Percentiles rank a stretch among this genome's conserved stretches.
Conservation (phyloP, 352 stramenopile species). For the Phytopythium helicoides region DNA sequence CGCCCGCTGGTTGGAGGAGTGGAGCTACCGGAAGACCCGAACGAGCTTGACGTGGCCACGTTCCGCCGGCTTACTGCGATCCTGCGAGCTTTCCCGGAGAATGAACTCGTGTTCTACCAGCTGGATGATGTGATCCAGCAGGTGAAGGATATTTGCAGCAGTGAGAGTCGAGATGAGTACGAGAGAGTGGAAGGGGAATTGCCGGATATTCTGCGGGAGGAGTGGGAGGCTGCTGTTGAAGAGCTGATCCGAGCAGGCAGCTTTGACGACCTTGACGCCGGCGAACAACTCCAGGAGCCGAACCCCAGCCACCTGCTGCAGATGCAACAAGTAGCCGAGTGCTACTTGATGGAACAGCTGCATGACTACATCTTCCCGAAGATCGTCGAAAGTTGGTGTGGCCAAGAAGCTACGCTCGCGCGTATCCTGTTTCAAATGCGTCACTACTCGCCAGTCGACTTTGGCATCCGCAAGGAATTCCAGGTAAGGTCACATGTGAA, state of each 20-base stretch:
- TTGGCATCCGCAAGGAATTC: conserved; percentile 67
- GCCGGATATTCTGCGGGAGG: conserved; percentile 38
- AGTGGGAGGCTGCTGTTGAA: conserved; percentile 58
- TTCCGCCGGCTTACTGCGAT: conserved; percentile 79
- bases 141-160: conserved; percentile 59
- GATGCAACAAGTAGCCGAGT: conserved; percentile 81
- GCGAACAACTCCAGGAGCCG: neutral
- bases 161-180: conserved; percentile 37
- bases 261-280: conserved; percentile 39
- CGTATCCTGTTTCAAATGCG: conserved; percentile 47
- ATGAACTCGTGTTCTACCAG: conserved; percentile 69
- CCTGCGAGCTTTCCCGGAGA: conserved; percentile 67
- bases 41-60: conserved; percentile 70
- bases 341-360: conserved; percentile 74
- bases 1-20: conserved; percentile 66
- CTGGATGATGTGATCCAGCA: conserved; percentile 63
- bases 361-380: conserved; percentile 54
- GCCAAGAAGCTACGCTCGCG: conserved; percentile 45
- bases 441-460: conserved; percentile 63
- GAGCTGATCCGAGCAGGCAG: conserved; percentile 46
- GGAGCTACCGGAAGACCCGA: conserved; percentile 61
- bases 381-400: conserved; percentile 39
- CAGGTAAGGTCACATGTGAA: conserved; percentile 29
- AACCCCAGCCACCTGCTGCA: conserved; percentile 42
- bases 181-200: conserved; percentile 45